Percentiles rank a stretch among this genome's conserved stretches.
These are phyloP conservation scores for Morella rubra DNA, from an alignment of 306 rosid species.

Conservation along the genomic window DNA sequence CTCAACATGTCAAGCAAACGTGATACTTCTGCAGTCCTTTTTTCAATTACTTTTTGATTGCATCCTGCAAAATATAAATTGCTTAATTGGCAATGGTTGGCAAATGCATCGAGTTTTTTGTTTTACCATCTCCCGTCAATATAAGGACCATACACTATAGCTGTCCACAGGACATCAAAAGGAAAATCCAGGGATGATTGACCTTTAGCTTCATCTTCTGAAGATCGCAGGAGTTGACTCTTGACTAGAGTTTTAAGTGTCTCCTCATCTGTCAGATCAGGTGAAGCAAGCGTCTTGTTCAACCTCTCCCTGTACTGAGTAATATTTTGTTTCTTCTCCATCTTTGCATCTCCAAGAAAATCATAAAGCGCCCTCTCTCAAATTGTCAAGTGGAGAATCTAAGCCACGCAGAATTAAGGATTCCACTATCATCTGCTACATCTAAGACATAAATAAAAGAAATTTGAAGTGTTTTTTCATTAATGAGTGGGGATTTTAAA, in stretches of 20 bases:
- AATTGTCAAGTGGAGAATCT: constrained; percentile 13
- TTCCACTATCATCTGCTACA: constrained; percentile 27
- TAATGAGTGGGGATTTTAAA: background rate
- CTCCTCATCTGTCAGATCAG: constrained; percentile 57
- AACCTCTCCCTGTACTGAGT: constrained; percentile 75
- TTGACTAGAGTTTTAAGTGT: constrained; percentile 55
- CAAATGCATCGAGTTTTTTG: constrained; percentile 2
- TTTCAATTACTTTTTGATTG: constrained; percentile 46
- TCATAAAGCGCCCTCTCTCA: constrained; percentile 26
- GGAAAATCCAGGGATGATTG: constrained; percentile 2
- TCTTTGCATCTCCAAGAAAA: constrained; percentile 41
- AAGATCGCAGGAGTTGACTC: constrained; percentile 53
- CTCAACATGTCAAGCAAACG: constrained; percentile 83
- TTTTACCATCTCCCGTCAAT: background rate
- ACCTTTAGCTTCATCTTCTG: constrained; percentile 57
- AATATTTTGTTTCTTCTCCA: constrained; percentile 61
- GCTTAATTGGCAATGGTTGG: constrained; percentile 2
- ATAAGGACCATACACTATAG: background rate
- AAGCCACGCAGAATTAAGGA: constrained; percentile 14
- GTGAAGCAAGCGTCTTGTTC: constrained; percentile 68
- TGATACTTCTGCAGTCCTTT: constrained; percentile 58
- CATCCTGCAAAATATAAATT: constrained; percentile 46
- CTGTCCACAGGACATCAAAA: constrained; percentile 18
- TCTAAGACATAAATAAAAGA: background rate
- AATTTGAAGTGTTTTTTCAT: background rate